Evolutionary conservation across 352 stramenopile species (phyloP).

Genomic region (Phytophthora hybrid): DNA sequence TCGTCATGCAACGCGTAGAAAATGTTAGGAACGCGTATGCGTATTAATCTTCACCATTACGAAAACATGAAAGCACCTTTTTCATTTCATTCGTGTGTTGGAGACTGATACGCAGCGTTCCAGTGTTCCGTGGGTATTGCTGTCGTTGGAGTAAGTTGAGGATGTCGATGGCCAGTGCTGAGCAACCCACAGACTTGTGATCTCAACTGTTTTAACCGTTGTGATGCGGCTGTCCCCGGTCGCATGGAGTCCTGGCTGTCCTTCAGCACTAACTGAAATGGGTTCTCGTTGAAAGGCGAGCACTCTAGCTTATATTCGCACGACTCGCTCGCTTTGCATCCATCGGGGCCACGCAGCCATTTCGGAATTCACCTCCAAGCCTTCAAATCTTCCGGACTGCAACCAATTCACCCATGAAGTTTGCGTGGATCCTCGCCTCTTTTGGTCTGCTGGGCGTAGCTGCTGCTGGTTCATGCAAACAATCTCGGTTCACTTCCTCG

Average conservation of each 20-base stretch:
- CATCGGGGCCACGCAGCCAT: slow-evolving; percentile 8
- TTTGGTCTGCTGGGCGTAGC: slow-evolving; percentile 24
- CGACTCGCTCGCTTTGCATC: neutral
- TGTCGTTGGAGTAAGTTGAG: neutral
- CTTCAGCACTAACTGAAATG: neutral
- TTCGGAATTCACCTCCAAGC: slow-evolving; percentile 28
- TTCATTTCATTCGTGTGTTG: neutral
- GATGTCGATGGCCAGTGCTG: neutral
- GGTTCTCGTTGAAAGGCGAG: neutral
- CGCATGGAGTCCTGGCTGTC: neutral
- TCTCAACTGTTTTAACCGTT: slow-evolving; percentile 16
- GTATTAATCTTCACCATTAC: neutral
- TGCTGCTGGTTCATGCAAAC: slow-evolving; percentile 17
- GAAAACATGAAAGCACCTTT: neutral
- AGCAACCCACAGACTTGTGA: slow-evolving; percentile 12
- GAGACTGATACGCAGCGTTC: too few relatives aligned
- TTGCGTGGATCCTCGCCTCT: slow-evolving; percentile 19
- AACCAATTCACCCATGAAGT: slow-evolving; percentile 26
- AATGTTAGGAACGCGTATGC: neutral
- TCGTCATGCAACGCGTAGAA: slow-evolving; percentile 47
- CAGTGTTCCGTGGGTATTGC: too few relatives aligned
- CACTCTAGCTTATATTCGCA: neutral
- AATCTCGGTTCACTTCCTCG: slow-evolving; percentile 7
- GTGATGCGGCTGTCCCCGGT: neutral
- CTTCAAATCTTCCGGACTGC: neutral